Conservation (phyloP, 2,329 filamentous ascomycete species). For the Boeremia exigua region DNA sequence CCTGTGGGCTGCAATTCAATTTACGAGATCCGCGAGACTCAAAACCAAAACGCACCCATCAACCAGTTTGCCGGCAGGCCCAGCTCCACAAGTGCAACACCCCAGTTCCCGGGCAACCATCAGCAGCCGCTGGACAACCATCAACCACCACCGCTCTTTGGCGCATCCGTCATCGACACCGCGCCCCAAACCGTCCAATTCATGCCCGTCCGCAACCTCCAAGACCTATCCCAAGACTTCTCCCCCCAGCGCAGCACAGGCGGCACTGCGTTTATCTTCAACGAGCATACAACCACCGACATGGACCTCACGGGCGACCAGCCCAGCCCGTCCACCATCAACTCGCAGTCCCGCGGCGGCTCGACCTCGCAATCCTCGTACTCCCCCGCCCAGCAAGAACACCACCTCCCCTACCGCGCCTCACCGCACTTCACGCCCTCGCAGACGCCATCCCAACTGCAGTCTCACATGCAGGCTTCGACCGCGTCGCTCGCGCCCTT, state of each 20-base stretch:
- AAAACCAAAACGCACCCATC: constrained; percentile 31
- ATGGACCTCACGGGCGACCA: constrained; percentile 48
- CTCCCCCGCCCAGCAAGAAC: constrained; percentile 38
- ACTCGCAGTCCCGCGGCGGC: constrained; percentile 38
- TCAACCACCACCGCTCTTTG: constrained; percentile 30
- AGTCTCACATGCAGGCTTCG: not conserved
- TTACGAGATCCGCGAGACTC: constrained; percentile 44
- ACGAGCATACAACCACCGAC: constrained; percentile 30
- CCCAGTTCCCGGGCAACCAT: constrained; percentile 12
- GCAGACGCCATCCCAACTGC: not conserved
- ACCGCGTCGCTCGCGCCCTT: too few relatives aligned
- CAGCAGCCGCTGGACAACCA: constrained; percentile 14
- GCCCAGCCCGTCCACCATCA: constrained; percentile 42
- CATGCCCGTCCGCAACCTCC: constrained; percentile 11
- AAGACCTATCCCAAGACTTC: constrained; percentile 5
- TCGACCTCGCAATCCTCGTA: constrained; percentile 47
- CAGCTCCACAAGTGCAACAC: not conserved
- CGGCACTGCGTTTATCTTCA: constrained; percentile 20
- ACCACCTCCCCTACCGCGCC: constrained; percentile 37
- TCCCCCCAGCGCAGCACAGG: not conserved
- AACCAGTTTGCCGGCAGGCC: constrained; percentile 34
- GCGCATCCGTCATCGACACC: constrained; percentile 34
- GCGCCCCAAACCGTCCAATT: constrained; percentile 25
- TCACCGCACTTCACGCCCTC: constrained; percentile 30
- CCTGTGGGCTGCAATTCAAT: constrained; percentile 40